A percentile compares a stretch with the other conserved stretches of the same genome.
Evolutionary conservation across 805 yeast species (phyloP).

Genomic region (Cephaloascus albidus): DNA sequence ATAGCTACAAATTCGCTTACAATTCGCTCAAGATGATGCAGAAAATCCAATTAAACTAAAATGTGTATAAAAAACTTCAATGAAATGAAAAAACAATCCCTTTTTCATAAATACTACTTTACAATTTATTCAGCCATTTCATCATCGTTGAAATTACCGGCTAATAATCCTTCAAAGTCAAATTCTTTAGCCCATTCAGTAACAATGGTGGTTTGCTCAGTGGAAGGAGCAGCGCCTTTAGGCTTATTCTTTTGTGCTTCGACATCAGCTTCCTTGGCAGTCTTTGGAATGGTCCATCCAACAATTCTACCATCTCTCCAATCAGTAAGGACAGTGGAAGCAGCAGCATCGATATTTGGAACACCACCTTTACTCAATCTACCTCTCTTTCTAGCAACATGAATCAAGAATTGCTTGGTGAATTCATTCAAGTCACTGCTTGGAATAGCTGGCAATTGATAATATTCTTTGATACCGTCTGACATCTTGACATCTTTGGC

Average conservation of each 20-base stretch:
- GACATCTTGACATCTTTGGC: conserved; percentile 71
- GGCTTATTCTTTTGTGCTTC: conserved; percentile 19
- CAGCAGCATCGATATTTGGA: conserved; percentile 84
- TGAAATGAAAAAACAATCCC: no score
- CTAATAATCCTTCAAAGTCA: conserved; percentile 76
- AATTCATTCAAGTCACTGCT: conserved; percentile 64
- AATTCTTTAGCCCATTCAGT: conserved; percentile 88
- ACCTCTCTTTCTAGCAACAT: conserved; percentile 88
- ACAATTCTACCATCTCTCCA: conserved; percentile 95
- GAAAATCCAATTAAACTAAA: no score
- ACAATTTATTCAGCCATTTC: no score
- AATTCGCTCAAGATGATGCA: no score
- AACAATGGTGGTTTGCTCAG: conserved; percentile 74
- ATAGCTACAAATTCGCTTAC: no score
- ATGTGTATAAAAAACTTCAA: no score
- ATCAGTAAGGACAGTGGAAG: conserved; percentile 72
- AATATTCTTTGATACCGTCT: conserved; percentile 61
- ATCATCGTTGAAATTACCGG: conserved; percentile 25
- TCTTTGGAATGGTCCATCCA: conserved; percentile 80
- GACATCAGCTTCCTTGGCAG: conserved; percentile 30
- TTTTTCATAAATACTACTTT: no score
- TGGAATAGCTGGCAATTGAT: conserved; percentile 75
- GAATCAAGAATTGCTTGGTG: conserved; percentile 80
- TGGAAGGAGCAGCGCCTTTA: conserved; percentile 26
- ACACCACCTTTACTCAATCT: conserved; percentile 89